Base-by-base conservation (phyloP, 2,329 filamentous ascomycete species). In the Capronia americana region DNA sequence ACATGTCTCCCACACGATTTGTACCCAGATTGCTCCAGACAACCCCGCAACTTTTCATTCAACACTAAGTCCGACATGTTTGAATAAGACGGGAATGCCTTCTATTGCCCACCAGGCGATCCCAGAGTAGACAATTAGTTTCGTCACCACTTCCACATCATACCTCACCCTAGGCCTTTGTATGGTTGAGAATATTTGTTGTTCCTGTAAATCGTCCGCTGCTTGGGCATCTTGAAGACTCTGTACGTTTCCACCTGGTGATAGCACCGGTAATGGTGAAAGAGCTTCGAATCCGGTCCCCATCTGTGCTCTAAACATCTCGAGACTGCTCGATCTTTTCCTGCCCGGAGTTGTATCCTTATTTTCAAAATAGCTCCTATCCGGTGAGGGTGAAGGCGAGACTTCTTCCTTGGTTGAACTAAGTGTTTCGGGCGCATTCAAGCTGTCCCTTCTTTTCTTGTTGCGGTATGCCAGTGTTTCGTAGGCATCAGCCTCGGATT, bases 121-220 rank as follows among this genome's bases (percentile, higher is more conserved):
- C 92, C 94, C 95, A 66, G 90, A 86, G 81, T 99, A 99, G 26
- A 99, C 92, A 73, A 99, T 91, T 67, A 99, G 79, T 80, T 97
- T 98, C 4, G 95, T 98, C 44, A 99, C 91, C 46, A 99, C 94
- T 79, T 99, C 95, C n/a, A 98, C 94, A 79, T 99, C 95, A 75
- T 98, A 99, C 73, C 93, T 85, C 66, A 97, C 93, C 71, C 95
- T 88, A 57, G 95, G 93, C 79, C 90, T 92, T 69, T 93, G 89
- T 63, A 98, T 84, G 75, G 86, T 88, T 53, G 89, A 90, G 78
- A 98, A 97, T 77, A 98, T 89, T 76, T 96, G 91, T 72, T 84
- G 86, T 77, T 93, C 90, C 56, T 88, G 88, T 32, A 48, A 75
- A 71, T 64, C 58, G 53, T 71, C 61, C 55, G 60, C 65, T 46